Evolutionary conservation across 352 stramenopile species (phyloP).

Genomic region (Phytophthora rubi): DNA sequence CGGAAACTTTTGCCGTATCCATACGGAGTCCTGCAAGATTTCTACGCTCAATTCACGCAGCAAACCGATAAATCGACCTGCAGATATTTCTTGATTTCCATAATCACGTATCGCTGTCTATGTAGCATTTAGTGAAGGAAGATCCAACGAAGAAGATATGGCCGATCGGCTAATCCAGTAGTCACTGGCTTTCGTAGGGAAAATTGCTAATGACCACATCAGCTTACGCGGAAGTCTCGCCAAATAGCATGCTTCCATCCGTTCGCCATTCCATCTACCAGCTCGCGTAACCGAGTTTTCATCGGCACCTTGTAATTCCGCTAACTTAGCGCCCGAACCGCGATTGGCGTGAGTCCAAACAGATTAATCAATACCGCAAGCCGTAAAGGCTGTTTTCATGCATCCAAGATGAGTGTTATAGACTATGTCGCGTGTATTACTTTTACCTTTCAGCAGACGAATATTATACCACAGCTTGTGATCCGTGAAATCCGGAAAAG

Average conservation of each 20-base stretch:
- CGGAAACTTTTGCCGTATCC: too few species aligned
- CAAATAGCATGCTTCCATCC: neutral
- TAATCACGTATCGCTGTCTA: too few species aligned
- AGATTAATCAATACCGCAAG: neutral
- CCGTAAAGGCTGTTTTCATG: neutral
- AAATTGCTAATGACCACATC: neutral
- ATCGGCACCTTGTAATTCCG: neutral
- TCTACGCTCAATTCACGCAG: too few species aligned
- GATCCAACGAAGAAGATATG: neutral
- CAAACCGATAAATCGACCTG: too few species aligned
- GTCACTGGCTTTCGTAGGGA: neutral
- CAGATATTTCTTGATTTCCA: too few species aligned
- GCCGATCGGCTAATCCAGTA: neutral
- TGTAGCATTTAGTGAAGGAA: neutral
- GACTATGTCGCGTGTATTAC: neutral
- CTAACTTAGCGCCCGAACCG: neutral
- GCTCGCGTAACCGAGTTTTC: neutral
- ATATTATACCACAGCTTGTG: neutral
- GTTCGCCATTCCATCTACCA: neutral
- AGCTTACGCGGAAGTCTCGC: neutral
- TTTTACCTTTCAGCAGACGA: neutral
- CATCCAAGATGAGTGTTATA: neutral
- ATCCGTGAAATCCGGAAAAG: neutral
- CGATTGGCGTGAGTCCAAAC: neutral
- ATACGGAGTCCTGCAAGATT: too few species aligned